Base-by-base conservation (phyloP, 2,329 filamentous ascomycete species). In the Zasmidium cellare region DNA sequence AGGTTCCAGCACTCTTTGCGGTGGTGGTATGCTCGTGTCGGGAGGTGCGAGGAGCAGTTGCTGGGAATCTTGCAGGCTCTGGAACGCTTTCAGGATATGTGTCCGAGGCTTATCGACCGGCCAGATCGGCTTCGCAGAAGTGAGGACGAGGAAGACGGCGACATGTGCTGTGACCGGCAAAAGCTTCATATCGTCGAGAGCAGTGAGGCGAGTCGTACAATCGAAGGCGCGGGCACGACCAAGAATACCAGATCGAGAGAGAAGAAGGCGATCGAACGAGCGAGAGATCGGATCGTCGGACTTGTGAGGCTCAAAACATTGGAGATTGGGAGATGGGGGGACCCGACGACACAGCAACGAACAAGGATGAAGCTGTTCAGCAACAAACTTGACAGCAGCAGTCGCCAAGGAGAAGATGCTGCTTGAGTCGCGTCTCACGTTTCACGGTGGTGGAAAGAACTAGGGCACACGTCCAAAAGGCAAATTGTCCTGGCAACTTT, bases 41-140 rank as follows among this genome's bases (percentile, higher is more conserved):
- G 53, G 24, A 18, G 16, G 20, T 19, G 48, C 53, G 14, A 60
- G 20, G 22, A 53, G 48, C 18, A 59, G 51, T 45, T 60, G 62
- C 46, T 51, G 28, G 46, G 16, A 28, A 28, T 51, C 46, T 28
- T 49, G 47, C 22, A 41, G 35, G 16, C 35, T 41, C 16, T 41
- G 35, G 7, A 9, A n/a, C 35, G 35, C 35, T 41, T 41, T 41
- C 16, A 9, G 35, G 16, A 41, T 41, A 41, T 18, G 35, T 41
- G 7, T 41, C 16, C 35, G 35, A 18, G 35, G n/a, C 16, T 41
- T 3, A 9, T 41, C 35, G n/a, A n/a, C n/a, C 16, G 35, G 35
- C 35, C 35, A 53, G 23, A 49, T 38, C 35, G 53, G 46, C 14
- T 49, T 47, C 20, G 53, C 46, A 28, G 53, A 20, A n/a, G 22